phyloP scores from a whole-genome alignment of 2,329 filamentous ascomycete species.

The Xylaria digitata region DNA sequence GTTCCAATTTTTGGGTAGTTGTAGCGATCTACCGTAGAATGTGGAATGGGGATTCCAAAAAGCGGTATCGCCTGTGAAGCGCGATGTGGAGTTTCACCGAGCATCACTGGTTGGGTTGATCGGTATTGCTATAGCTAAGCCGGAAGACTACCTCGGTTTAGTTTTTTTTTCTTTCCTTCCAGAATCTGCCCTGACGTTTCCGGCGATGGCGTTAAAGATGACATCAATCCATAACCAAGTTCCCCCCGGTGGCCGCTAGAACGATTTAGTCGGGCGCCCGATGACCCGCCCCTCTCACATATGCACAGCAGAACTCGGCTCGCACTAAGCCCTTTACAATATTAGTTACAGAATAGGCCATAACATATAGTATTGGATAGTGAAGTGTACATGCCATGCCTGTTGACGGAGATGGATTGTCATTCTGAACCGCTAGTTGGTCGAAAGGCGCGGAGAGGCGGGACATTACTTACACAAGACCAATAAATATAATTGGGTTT shows the following conservation, averaged over 20 bases:
- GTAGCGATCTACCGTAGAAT: not conserved
- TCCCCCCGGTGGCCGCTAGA: conserved; percentile 18
- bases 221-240: conserved; percentile 27
- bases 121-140: not conserved
- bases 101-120: not conserved
- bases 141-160: conserved; percentile 1
- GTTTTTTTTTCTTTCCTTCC: conserved; percentile 1
- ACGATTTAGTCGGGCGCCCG: conserved; percentile 21
- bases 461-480: not conserved
- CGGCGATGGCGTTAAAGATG: conserved; percentile 21
- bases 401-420: conserved; percentile 3
- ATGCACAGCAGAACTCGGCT: conserved; percentile 2
- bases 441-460: not conserved
- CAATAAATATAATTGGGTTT: not conserved
- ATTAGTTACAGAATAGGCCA: not conserved
- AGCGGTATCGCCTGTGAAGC: conserved; percentile 8
- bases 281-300: conserved; percentile 12
- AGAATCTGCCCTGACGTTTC: not conserved
- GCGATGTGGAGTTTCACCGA: conserved; percentile 20
- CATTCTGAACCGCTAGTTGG: not conserved
- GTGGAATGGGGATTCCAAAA: conserved; percentile 28
- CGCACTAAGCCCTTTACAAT: conserved; percentile 24
- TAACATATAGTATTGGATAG: too few relatives aligned
- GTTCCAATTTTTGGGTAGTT: not conserved
- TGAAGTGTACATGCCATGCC: not conserved